Percentiles rank a stretch among this genome's conserved stretches.
phyloP scores from a whole-genome alignment of 331 rosid genomes.

The Telfairia occidentalis region DNA sequence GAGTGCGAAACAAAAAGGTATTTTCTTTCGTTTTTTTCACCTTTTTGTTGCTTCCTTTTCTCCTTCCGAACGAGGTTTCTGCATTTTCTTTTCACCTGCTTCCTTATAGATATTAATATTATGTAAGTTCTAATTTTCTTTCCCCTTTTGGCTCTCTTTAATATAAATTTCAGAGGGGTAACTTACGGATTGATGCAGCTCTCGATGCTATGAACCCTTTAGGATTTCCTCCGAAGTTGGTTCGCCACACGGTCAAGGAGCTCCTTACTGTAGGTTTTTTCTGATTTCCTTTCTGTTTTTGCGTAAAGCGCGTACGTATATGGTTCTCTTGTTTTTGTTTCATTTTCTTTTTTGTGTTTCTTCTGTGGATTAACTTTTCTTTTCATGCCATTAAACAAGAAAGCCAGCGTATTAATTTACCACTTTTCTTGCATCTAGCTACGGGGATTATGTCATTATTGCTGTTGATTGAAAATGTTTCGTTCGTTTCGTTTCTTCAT shows the following conservation, averaged over 20 bases:
- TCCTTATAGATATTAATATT: neutral
- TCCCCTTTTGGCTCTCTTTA: neutral
- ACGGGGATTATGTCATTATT: neutral
- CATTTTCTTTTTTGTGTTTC: too few species aligned
- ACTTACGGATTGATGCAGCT: slow-evolving; percentile 48
- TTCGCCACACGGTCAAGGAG: slow-evolving; percentile 25
- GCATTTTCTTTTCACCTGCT: neutral
- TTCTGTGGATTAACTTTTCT: neutral
- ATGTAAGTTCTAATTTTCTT: neutral
- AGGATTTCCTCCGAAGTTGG: slow-evolving; percentile 26
- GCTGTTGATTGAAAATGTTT: neutral
- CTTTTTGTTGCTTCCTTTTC: neutral
- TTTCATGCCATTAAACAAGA: too few species aligned
- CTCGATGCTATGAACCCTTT: slow-evolving; percentile 39
- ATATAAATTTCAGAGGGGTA: slow-evolving; percentile 16
- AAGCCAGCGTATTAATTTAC: neutral
- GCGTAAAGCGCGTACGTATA: neutral
- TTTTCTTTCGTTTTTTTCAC: neutral
- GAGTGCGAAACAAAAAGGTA: neutral
- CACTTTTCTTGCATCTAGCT: neutral
- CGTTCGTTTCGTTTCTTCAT: neutral
- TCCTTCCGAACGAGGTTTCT: neutral
- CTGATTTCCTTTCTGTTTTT: neutral
- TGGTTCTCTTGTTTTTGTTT: slow-evolving; percentile 1
- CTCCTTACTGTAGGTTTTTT: slow-evolving; percentile 41